A percentile compares a stretch with the other conserved stretches of the same genome.
These are phyloP conservation scores for Sambucus nigra DNA, from an alignment of 129 eudicot genomes.

Conservation along the genomic window DNA sequence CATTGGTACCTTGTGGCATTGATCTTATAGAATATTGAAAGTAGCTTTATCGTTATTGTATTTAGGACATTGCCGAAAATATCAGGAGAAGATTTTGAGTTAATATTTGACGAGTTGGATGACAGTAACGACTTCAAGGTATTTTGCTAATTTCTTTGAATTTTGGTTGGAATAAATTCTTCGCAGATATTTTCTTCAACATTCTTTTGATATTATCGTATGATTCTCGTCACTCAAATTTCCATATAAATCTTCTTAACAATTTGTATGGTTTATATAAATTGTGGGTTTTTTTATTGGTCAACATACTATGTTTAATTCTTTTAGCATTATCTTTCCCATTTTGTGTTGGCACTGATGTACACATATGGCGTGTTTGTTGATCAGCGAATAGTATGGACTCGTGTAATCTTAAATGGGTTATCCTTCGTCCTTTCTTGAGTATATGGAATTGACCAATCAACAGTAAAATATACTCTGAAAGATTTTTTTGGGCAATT, in stretches of 20 bases:
- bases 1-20: background rate
- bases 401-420: too few species aligned
- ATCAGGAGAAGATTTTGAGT: conserved; percentile 79
- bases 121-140: conserved; percentile 73
- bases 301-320: background rate
- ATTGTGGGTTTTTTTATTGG: background rate
- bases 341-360: too few species aligned
- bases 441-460: too few species aligned
- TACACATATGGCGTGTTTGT: too few species aligned
- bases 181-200: too few species aligned
- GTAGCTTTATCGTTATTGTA: background rate
- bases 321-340: too few species aligned
- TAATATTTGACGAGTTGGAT: conserved; percentile 69
- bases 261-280: background rate
- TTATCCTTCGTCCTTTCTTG: background rate
- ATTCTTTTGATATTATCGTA: background rate
- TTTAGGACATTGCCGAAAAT: conserved; percentile 86
- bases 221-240: background rate
- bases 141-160: conserved; percentile 1
- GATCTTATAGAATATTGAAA: too few species aligned
- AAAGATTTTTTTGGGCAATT: too few species aligned
- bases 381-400: too few species aligned
- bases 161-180: conserved; percentile 1
- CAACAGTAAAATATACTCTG: too few species aligned
- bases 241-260: background rate